phyloP scores from a whole-genome alignment of 2,329 filamentous ascomycete genomes.

The Aotearoamyces nothofagi region DNA sequence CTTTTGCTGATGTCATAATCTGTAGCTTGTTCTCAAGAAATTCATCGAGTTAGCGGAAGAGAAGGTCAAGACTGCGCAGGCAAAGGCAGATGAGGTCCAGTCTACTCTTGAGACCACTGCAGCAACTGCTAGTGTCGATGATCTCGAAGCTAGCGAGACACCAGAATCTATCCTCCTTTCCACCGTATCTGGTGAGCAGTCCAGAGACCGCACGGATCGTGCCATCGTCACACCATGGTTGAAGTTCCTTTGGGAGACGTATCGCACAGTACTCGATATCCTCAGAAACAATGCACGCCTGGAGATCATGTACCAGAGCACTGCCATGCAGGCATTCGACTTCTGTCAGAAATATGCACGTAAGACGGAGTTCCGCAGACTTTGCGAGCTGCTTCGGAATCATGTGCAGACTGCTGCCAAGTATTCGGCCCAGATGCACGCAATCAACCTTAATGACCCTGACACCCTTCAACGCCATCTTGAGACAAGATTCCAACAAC shows the following conservation, averaged over 20 bases:
- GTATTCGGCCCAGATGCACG: slow-evolving; percentile 97
- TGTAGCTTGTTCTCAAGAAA: slow-evolving; percentile 80
- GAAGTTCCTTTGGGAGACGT: slow-evolving; percentile 99
- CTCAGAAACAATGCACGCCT: slow-evolving; percentile 97
- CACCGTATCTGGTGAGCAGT: slow-evolving; percentile 95
- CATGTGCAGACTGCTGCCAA: slow-evolving; percentile 98
- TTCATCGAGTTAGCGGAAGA: slow-evolving; percentile 95
- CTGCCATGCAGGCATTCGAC: slow-evolving; percentile 93
- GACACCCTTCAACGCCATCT: slow-evolving; percentile 95
- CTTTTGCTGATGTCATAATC: too few species aligned
- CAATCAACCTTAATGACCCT: slow-evolving; percentile 95
- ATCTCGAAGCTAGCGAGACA: slow-evolving; percentile 93
- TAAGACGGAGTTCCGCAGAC: slow-evolving; percentile 97
- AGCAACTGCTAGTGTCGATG: slow-evolving; percentile 66
- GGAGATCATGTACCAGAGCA: slow-evolving; percentile 96
- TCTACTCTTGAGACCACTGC: slow-evolving; percentile 65
- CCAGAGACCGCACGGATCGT: slow-evolving; percentile 89
- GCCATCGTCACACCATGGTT: slow-evolving; percentile 98
- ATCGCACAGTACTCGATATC: slow-evolving; percentile 95
- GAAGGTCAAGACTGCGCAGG: slow-evolving; percentile 91
- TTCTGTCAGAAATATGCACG: slow-evolving; percentile 97
- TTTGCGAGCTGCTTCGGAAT: slow-evolving; percentile 95
- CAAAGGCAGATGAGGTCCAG: slow-evolving; percentile 91
- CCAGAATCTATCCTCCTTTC: slow-evolving; percentile 96
- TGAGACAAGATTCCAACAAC: slow-evolving; percentile 94